These are phyloP conservation scores for Craspedostauros australis DNA, from an alignment of 108 stramenopile genomes.

Conservation along the genomic window DNA sequence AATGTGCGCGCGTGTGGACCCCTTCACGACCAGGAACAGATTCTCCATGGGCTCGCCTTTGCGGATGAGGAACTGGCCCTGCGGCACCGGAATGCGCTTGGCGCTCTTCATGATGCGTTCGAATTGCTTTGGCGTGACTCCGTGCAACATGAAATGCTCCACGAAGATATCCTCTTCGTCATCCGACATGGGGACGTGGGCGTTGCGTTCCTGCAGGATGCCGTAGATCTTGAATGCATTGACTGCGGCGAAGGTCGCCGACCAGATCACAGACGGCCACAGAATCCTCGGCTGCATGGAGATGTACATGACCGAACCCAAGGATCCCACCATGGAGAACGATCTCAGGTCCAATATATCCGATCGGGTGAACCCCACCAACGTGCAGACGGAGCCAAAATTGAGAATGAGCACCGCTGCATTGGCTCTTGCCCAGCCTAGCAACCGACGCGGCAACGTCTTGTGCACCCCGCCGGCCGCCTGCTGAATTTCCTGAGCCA, in stretches of 20 bases:
- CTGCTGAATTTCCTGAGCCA: not conserved
- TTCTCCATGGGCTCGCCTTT: conserved; percentile 40
- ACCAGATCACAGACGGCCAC: conserved; percentile 46
- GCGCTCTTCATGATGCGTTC: conserved; percentile 39
- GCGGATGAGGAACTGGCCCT: conserved; percentile 39
- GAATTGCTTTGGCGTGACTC: conserved; percentile 82
- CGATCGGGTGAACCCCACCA: conserved; percentile 65
- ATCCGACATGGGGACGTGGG: conserved; percentile 36
- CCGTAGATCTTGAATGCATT: conserved; percentile 55
- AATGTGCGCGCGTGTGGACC: conserved; percentile 49
- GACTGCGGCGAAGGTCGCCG: conserved; percentile 50
- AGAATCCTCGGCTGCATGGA: conserved; percentile 28
- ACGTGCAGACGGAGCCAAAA: conserved; percentile 60
- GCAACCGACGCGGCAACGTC: conserved; percentile 2
- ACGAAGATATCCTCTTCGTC: conserved; percentile 53
- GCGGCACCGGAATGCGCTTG: conserved; percentile 17
- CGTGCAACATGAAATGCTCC: conserved; percentile 71
- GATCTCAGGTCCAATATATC: conserved; percentile 80
- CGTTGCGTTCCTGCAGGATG: conserved; percentile 62
- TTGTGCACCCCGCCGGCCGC: not conserved
- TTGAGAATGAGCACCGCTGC: conserved; percentile 54
- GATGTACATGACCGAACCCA: conserved; percentile 40
- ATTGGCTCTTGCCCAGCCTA: conserved; percentile 46
- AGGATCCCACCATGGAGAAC: conserved; percentile 45
- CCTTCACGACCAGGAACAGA: conserved; percentile 61